Percentiles rank a stretch among this genome's conserved stretches.
Conservation (phyloP, 176 grass and related monocot genomes). For the Alloteropsis semialata region DNA sequence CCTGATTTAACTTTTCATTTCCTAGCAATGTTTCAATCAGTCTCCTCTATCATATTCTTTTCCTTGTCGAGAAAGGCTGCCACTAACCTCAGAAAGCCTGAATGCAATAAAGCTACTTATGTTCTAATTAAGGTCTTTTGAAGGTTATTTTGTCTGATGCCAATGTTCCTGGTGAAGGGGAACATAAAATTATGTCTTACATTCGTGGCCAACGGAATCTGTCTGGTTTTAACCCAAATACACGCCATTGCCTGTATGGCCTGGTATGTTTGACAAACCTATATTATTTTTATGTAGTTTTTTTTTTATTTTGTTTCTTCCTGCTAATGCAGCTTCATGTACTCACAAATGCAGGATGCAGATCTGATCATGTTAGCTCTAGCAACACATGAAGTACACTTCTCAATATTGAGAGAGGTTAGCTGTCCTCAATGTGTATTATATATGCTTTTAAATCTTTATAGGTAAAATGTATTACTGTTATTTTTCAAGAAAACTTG, state of each 20-base stretch:
- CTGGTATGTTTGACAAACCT: constrained; percentile 57
- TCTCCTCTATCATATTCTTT: background rate
- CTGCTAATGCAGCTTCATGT: constrained; percentile 18
- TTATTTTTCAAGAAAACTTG: background rate
- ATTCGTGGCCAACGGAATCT: constrained; percentile 89
- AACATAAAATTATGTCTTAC: constrained; percentile 99
- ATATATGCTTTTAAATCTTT: background rate
- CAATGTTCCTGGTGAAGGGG: constrained; percentile 99
- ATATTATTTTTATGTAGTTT: background rate
- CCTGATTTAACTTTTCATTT: background rate
- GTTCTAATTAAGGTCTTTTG: constrained; percentile 57
- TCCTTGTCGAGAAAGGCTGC: constrained; percentile 3
- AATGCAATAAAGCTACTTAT: constrained; percentile 8
- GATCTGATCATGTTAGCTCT: constrained; percentile 99
- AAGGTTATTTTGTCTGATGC: constrained; percentile 99
- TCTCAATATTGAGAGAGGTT: constrained; percentile 99
- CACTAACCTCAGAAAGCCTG: constrained; percentile 5
- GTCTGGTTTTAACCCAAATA: constrained; percentile 85
- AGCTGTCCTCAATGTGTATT: constrained; percentile 19
- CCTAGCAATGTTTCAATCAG: constrained; percentile 7
- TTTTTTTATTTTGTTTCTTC: constrained; percentile 21
- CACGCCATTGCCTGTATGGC: constrained; percentile 90
- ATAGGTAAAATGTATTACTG: background rate
- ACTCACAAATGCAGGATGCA: constrained; percentile 72
- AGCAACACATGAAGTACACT: constrained; percentile 98